Evolutionary conservation across 257 asterid genomes (phyloP), one percentile per base, ranked within the genome.

Genomic region (Euphrasia confusa): DNA sequence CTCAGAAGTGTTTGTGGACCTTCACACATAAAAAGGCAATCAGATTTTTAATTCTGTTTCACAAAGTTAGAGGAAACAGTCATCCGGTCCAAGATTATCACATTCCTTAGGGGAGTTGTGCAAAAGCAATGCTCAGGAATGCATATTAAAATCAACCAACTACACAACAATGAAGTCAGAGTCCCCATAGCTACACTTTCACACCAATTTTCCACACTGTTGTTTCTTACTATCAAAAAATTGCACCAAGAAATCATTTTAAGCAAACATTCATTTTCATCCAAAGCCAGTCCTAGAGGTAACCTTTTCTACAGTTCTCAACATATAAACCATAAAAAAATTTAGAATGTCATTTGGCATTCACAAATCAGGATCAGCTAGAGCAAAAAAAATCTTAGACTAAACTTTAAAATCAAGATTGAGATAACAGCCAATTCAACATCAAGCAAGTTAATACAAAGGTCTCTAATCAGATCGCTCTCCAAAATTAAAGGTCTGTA

Each of bases 141-240:
- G 50, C 56, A 18, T 62, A 57, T 69, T 49, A 65, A 8, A 21
- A 44, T 15, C 35, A 15, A 52, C 61, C 63, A 49, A 50, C 32
- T 14, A 10, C 39, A 35, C 14, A 60, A 18, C 14, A 5, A 44
- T 14, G 35, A 10, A 28, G 56, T 40, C 55, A 26, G 24, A 60
- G 47, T 54, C 39, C 53, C 69, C 65, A 53, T n/a, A 15, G 54
- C 44, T 49, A 63, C 48, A 37, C 45, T 21, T 47, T 21, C 27
- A 42, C 56, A 61, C 52, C 56, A 61, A 61, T 44, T 61, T 15
- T 26, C 4, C 50, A n/a, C 66, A 39, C n/a, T 18, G 32, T 24
- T 61, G 27, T 9, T 47, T 39, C 32, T 33, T 56, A 15, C 75
- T 64, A 57, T 47, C 49, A 66, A 64, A 53, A 13, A 35, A 42